Evolutionary conservation across 176 grass and related monocot genomes (phyloP).

Genomic region (maize (Zea mays)): DNA sequence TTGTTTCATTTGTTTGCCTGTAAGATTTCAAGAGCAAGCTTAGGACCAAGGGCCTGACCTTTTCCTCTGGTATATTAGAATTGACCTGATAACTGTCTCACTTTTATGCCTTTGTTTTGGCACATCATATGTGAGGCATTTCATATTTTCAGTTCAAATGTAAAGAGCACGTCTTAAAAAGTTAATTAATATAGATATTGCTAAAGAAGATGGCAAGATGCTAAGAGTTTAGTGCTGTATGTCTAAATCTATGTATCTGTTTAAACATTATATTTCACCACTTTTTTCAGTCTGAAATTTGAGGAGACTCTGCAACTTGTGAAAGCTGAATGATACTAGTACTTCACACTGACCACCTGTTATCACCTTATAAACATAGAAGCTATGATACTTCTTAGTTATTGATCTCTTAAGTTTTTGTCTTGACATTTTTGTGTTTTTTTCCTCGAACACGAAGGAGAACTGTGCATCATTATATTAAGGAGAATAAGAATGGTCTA

Average conservation of each 20-base stretch:
- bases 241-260: slow-evolving; percentile 6
- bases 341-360: slow-evolving; percentile 17
- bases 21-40: slow-evolving; percentile 1
- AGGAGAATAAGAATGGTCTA: too few species aligned
- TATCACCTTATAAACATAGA: slow-evolving; percentile 21
- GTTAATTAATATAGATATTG: slow-evolving; percentile 23
- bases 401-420: slow-evolving; percentile 35
- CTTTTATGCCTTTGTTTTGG: slow-evolving; percentile 11
- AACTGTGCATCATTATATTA: too few species aligned
- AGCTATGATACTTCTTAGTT: neutral
- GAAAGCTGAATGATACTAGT: neutral
- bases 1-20: neutral
- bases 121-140: neutral
- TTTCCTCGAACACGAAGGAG: too few species aligned
- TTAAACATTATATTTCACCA: neutral
- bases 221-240: slow-evolving; percentile 19
- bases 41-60: neutral
- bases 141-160: slow-evolving; percentile 8
- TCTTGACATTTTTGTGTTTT: neutral
- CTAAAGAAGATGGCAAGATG: slow-evolving; percentile 2
- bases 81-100: neutral
- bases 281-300: slow-evolving; percentile 14
- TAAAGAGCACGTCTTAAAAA: slow-evolving; percentile 24
- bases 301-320: neutral
- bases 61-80: neutral